Evolutionary conservation across 108 stramenopile species (phyloP), one percentile per base, ranked within the genome.

Genomic region (Fistulifera pelliculosa): DNA sequence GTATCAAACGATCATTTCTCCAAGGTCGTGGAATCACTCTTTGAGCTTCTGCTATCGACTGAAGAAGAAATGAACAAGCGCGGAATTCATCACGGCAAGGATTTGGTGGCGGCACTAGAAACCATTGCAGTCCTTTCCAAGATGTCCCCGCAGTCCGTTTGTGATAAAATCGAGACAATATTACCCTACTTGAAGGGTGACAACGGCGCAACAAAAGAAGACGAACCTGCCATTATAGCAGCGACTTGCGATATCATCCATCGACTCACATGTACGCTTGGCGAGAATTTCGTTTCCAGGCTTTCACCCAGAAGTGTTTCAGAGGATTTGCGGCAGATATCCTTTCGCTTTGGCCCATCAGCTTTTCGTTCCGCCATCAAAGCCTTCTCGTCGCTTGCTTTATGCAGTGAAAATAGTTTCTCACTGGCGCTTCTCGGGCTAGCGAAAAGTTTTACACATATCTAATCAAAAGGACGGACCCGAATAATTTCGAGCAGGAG

Each of bases 181-280:
- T 59, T 89, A 8, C 96, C 93, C 4, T 96, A 95, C 58, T 67
- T 96, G 48, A 96, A 96, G 69, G 86, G 80, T 2, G 93, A 96
- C 41, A 95, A 95, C 59, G 82, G 76, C 11, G 58, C 84, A 10
- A 44, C 74, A 0, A 54, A 64, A 45, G 52, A 61, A 19, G 71
- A 78, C 52, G 87, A 94, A 51, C 51, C 77, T 10, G 52, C 56
- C n/a, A 80, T 94, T 53, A 81, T 82, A 14, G 53, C 68, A 18
- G 65, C 62, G 16, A 49, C 82, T 27, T 83, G 88, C 61, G 67
- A 60, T 41, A 80, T 90, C 21, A 38, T 94, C 15, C 74, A 70
- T 35, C 60, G 60, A 23, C 44, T 70, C 10, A 56, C 71, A 17
- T 48, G 71, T 10, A 56, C 66, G 18, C 66, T 94, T 35, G 31